A percentile compares a stretch with the other conserved stretches of the same genome.
Conservation (phyloP, 2,329 filamentous ascomycete species). For the Endoconidiophora polonica region DNA sequence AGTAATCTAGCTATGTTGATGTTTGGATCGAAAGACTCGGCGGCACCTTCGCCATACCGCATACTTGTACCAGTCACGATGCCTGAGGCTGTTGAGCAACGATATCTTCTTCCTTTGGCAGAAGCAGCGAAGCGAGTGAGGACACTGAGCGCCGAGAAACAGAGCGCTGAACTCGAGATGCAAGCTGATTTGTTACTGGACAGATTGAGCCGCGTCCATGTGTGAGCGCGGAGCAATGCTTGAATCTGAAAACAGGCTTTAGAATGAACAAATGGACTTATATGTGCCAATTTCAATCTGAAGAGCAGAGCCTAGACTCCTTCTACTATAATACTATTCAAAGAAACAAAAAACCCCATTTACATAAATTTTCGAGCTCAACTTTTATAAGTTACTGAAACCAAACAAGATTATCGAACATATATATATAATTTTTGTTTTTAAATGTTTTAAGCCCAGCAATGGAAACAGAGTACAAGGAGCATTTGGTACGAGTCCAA, state of each 20-base stretch:
- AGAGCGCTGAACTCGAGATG: constrained; percentile 20
- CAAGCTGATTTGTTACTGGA: constrained; percentile 28
- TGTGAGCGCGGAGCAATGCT: constrained; percentile 4
- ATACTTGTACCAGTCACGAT: constrained; percentile 36
- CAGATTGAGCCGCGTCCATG: constrained; percentile 24
- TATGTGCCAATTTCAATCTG: neutral
- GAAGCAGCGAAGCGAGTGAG: constrained; percentile 25
- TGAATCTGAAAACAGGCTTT: neutral
- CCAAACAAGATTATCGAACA: no score
- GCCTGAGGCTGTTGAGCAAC: constrained; percentile 38
- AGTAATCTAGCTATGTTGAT: constrained; percentile 39
- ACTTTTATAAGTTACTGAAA: no score
- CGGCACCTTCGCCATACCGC: constrained; percentile 16
- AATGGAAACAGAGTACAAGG: no score
- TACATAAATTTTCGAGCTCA: no score
- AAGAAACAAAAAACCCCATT: no score
- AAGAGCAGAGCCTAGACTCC: neutral
- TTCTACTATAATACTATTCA: no score
- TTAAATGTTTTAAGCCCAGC: no score
- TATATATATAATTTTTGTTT: no score
- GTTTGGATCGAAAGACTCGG: constrained; percentile 24
- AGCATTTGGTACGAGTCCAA: no score
- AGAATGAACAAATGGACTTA: neutral
- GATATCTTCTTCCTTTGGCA: constrained; percentile 39
- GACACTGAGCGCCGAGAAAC: constrained; percentile 20